Evolutionary conservation across 371 early-diverging fungal genomes (phyloP), one percentile per base, ranked within the genome.

Genomic region (Rhizomucor pusillus): DNA sequence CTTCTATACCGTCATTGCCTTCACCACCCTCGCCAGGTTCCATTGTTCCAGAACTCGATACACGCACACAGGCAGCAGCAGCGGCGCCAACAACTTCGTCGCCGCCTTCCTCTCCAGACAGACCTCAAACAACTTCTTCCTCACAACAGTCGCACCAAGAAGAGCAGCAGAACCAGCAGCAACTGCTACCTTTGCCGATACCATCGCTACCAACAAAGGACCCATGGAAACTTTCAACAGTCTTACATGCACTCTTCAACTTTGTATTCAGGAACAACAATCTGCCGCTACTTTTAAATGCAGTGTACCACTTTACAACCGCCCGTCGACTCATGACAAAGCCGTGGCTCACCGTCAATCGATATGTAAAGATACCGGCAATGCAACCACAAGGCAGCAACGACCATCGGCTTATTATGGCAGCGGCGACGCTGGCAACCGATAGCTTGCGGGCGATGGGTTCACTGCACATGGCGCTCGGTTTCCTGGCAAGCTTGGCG

Each of bases 201-300:
- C 44, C 51, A 6, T 33, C 39, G 19, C 56, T 24, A 33, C 22
- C 7, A 11, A 22, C 5, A 29, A 29, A 29, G 29, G 29, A 29
- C 3, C 29, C 29, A 29, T 5, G 29, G 29, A 29, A 29, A 29
- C 29, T 29, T 5, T 29, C 29, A 6, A 19, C 47, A 11, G 14
- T 40, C 14, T 12, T 41, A 5, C 12, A 33, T 39, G 11, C n/a
- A 19, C n/a, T 56, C 11, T 19, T 22, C 36, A 36, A 60, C 20
- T 65, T 65, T 29, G 50, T 71, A 37, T 76, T 76, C 52, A 67
- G 61, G 46, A 67, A 76, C 48, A 76, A 76, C 29, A 76, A 70
- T 47, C 46, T 72, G 14, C 71, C 73, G 2, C 40, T 76, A 14
- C 25, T 76, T 1, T 45, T 76, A 39, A 70, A 76, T 34, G 25